phyloP scores from a whole-genome alignment of 768 basidiomycete species.

The Rhizopogon roseolus region DNA sequence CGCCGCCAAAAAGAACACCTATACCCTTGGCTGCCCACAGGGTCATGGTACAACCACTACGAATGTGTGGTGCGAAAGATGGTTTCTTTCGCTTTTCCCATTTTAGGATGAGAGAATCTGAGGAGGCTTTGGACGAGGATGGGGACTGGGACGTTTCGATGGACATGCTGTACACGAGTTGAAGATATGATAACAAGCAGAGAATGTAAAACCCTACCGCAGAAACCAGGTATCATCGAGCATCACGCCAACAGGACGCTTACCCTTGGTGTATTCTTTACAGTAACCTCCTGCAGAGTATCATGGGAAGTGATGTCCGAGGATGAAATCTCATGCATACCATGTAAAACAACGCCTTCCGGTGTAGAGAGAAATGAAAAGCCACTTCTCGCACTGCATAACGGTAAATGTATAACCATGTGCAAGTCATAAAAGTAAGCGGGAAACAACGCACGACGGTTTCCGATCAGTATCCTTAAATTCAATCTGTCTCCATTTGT shows the following conservation, averaged over 20 bases:
- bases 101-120: slow-evolving; percentile 54
- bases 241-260: slow-evolving; percentile 80
- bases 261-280: slow-evolving; percentile 85
- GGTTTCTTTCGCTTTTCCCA: slow-evolving; percentile 87
- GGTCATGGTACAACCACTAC: slow-evolving; percentile 86
- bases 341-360: slow-evolving; percentile 80
- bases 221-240: slow-evolving; percentile 90
- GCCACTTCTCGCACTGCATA: slow-evolving; percentile 62
- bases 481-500: slow-evolving; percentile 79
- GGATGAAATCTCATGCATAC: slow-evolving; percentile 29
- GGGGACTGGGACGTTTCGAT: slow-evolving; percentile 17
- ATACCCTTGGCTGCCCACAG: slow-evolving; percentile 64
- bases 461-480: slow-evolving; percentile 64
- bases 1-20: slow-evolving; percentile 84
- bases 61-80: slow-evolving; percentile 37
- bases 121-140: slow-evolving; percentile 26
- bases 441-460: slow-evolving; percentile 54
- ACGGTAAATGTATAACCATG: neutral
- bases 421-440: neutral
- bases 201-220: slow-evolving; percentile 37
- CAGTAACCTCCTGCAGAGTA: slow-evolving; percentile 70
- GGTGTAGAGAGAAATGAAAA: slow-evolving; percentile 78
- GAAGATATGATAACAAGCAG: neutral
- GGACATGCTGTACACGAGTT: slow-evolving; percentile 23
- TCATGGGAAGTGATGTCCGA: neutral